Conservation (phyloP, 805 yeast genomes). For the Candida koratica region DNA sequence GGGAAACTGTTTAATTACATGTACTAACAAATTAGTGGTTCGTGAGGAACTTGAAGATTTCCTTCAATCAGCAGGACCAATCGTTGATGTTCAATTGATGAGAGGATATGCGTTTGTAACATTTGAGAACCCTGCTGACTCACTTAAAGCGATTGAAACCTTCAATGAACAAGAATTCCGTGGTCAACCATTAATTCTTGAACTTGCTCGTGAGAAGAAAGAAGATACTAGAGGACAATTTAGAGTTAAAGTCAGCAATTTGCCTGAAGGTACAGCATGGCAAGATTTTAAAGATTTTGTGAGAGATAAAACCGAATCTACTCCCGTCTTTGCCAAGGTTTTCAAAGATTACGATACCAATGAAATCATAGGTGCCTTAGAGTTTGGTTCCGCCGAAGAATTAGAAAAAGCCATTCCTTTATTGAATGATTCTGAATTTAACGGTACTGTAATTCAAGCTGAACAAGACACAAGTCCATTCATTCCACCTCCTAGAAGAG, state of each 20-base stretch:
- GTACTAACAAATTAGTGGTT: constrained; percentile 19
- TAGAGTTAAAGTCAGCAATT: constrained; percentile 64
- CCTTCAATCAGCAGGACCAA: constrained; percentile 62
- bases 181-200: constrained; percentile 49
- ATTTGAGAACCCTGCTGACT: constrained; percentile 61
- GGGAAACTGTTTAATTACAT: no score
- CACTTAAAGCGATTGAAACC: constrained; percentile 46
- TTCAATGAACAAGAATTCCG: constrained; percentile 44
- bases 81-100: constrained; percentile 64
- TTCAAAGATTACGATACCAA: constrained; percentile 47
- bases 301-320: constrained; percentile 62
- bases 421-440: constrained; percentile 66
- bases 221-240: constrained; percentile 66
- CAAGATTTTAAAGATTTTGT: constrained; percentile 89
- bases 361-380: constrained; percentile 49
- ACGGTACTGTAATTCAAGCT: constrained; percentile 64
- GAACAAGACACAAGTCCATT: constrained; percentile 74
- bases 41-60: constrained; percentile 63
- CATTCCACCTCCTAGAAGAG: constrained; percentile 48
- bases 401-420: constrained; percentile 70
- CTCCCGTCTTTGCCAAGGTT: constrained; percentile 58
- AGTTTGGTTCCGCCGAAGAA: constrained; percentile 64
- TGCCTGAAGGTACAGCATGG: constrained; percentile 80
- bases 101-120: constrained; percentile 90
- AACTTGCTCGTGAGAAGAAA: constrained; percentile 52